Base-by-base conservation (phyloP, 1,284 basidiomycete species). In the Naganishia sp. region DNA sequence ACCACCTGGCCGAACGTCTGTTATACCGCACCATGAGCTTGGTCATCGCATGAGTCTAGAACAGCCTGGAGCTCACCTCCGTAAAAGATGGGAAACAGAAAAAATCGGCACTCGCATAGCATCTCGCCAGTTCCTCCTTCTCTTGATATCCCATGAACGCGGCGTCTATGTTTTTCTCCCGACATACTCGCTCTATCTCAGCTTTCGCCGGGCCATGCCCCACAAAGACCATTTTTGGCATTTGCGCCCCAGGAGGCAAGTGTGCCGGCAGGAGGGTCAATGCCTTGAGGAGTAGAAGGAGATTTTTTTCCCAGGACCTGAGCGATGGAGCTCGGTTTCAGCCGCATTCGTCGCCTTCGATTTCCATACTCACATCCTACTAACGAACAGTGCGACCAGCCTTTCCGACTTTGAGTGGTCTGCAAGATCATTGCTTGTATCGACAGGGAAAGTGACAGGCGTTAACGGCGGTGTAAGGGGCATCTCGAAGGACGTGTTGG, bases 1-100 rank as follows among this genome's bases (percentile, higher is more conserved):
- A 85, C 84, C 54, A 86, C 84, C 70, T 86, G 84, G 5, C 84
- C 81, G 65, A 84, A 84, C 2, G 83, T 85, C 77, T 83, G 77
- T 13, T 79, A 70, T 15, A 73, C 21, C 33, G 31, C 31, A 33
- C 28, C 13, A 54, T 25, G 6, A 28, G 15, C 28, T 31, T 31
- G 73, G 68, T 23, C 75, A 23, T 16, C n/a, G 7, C 36, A 13
- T 9, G 13, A 39, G 36, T 39, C 13, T 39, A 28, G 36, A 7
- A 39, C 36, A 13, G 9, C 2, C 13, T 7, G 10, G 13, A 9
- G 68, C 77, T 69, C 39, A 78, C 77, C 74, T 83, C 82, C n/a
- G 82, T 83, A 69, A 82, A 83, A 44, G 75, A 78, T 0, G 84
- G 84, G 70, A 84, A 84, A 5, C 81, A 83, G 70, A 85, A 85